Percentiles rank a stretch among this genome's conserved stretches.
Conservation (phyloP, 257 asterid genomes). For the Vinca minor region DNA sequence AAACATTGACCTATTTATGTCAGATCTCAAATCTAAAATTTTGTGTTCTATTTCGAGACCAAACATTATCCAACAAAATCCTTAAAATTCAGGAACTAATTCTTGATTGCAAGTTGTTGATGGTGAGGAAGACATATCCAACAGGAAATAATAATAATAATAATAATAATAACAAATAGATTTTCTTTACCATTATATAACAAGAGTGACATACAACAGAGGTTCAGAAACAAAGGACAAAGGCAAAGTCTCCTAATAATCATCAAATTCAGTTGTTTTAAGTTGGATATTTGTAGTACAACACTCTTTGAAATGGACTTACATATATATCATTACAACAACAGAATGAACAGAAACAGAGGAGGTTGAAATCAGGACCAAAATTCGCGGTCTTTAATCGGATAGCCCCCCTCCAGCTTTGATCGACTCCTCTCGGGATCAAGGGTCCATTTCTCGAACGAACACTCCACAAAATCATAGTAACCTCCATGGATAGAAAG, state of each 20-base stretch:
- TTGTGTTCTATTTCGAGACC: no score
- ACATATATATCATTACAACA: background rate
- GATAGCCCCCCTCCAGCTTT: constrained; percentile 27
- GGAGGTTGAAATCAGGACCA: constrained; percentile 40
- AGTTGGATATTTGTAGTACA: background rate
- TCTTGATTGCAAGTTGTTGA: no score
- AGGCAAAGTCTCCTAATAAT: background rate
- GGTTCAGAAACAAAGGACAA: background rate
- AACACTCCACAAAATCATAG: constrained; percentile 76
- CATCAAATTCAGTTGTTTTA: background rate
- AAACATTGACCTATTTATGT: no score
- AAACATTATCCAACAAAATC: no score
- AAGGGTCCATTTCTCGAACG: constrained; percentile 93
- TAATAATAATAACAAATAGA: no score
- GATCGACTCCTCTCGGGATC: constrained; percentile 35
- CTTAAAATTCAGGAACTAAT: no score
- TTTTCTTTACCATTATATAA: no score
- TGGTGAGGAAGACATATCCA: no score
- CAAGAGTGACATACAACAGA: no score
- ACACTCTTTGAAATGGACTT: background rate
- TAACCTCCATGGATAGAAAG: constrained; percentile 84
- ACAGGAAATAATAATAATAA: no score
- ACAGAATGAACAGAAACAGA: background rate
- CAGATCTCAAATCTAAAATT: no score
- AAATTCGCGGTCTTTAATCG: constrained; percentile 52